A percentile compares a stretch with the other conserved stretches of the same genome.
Evolutionary conservation across 2,329 filamentous ascomycete species (phyloP).

Genomic region (Colletotrichum graminicola): DNA sequence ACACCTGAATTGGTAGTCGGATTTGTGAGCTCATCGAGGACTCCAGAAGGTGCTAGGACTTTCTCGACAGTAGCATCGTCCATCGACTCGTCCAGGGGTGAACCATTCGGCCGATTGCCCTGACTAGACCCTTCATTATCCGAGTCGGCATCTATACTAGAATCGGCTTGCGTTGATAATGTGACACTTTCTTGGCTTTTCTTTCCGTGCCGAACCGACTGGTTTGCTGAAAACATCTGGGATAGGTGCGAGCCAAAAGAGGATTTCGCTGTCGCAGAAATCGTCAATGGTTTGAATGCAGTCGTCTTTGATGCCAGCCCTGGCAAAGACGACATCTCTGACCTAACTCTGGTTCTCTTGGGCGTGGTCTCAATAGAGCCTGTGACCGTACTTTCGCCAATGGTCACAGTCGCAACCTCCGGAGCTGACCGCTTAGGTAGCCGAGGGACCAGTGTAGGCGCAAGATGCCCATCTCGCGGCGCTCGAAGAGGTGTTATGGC

Average conservation of each 20-base stretch:
- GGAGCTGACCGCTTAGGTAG: constrained; percentile 66
- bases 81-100: background rate
- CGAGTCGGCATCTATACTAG: background rate
- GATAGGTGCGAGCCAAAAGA: constrained; percentile 59
- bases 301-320: background rate
- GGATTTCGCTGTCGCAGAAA: constrained; percentile 44
- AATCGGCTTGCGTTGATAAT: background rate
- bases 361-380: constrained; percentile 72
- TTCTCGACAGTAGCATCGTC: background rate
- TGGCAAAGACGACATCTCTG: background rate
- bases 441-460: constrained; percentile 1
- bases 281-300: background rate
- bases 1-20: background rate
- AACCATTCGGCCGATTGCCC: background rate
- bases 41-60: background rate
- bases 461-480: constrained; percentile 5
- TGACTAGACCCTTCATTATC: background rate
- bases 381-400: constrained; percentile 76
- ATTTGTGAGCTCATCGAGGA: background rate
- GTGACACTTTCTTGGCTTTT: background rate
- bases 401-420: constrained; percentile 80
- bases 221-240: constrained; percentile 57
- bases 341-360: constrained; percentile 48
- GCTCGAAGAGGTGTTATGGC: constrained; percentile 25
- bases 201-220: constrained; percentile 34